Evolutionary conservation across 2,329 filamentous ascomycete genomes (phyloP).

Genomic region (Rhinocladiella similis): DNA sequence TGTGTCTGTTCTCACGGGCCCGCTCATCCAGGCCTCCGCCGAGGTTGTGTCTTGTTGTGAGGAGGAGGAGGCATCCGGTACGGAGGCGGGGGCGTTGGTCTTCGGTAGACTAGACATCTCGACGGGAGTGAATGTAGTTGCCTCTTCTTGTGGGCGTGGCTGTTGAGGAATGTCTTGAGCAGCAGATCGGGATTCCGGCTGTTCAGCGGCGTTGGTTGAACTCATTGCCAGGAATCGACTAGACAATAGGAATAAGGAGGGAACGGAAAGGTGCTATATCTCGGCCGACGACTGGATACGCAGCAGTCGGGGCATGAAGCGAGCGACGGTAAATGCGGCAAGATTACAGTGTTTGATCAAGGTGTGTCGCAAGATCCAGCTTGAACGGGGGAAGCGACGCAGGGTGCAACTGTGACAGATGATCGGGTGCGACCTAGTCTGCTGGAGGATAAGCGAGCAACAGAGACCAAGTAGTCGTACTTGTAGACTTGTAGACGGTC

Average conservation of each 20-base stretch:
- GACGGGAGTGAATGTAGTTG: conserved; percentile 17
- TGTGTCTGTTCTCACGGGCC: conserved; percentile 28
- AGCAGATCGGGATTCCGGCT: conserved; percentile 9
- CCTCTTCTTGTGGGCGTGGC: conserved; percentile 13
- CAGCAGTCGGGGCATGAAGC: background rate
- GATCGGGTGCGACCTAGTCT: conserved; percentile 3
- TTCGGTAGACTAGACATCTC: conserved; percentile 27
- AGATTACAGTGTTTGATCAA: background rate
- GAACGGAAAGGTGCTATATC: background rate
- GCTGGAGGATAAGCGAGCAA: background rate
- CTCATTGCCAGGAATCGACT: conserved; percentile 2
- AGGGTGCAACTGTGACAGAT: conserved; percentile 8
- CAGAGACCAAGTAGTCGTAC: background rate
- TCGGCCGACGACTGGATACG: background rate
- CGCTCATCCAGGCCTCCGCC: conserved; percentile 2
- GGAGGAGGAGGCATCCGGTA: conserved; percentile 8
- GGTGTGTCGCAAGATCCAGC: conserved; percentile 1
- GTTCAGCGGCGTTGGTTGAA: background rate
- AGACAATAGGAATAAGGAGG: background rate
- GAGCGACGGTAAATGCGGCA: background rate
- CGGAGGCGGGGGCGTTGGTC: conserved; percentile 4
- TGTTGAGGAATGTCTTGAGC: conserved; percentile 24
- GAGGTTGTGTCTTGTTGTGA: conserved; percentile 12
- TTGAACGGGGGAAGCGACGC: background rate
- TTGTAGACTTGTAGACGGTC: background rate